Evolutionary conservation across 768 basidiomycete genomes (phyloP), one percentile per base, ranked within the genome.

Genomic region (Ramaria rubella): DNA sequence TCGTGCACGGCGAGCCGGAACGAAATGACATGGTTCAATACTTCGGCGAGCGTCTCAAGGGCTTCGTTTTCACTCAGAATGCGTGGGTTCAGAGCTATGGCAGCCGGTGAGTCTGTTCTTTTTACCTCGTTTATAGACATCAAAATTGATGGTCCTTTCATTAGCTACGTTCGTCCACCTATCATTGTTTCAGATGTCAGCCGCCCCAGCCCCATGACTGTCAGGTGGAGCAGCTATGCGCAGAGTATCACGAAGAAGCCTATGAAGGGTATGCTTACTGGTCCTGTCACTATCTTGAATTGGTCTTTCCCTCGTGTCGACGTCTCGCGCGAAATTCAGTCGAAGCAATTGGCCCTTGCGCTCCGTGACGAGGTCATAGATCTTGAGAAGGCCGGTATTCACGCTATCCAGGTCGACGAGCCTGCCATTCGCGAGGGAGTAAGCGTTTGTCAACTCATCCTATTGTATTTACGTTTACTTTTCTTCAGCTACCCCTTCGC

Each of bases 231-330:
- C 60, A 82, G 83, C 66, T 98, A 95, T 72, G 96, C 96, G 54
- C 96, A 98, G 78, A 93, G 89, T 69, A 68, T 97, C 67, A 90
- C 94, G 64, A 75, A 81, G 69, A 86, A 83, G 72, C 96, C 94
- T 65, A 94, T 99, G 92, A 99, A 99, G 86, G 95, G 95, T 64
- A 97, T 98, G 96, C 80, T 98, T 56, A 94, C 95, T 56, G 95
- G 95, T 61, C 94, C 94, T 19, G 94, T 97, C 71, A 94, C 93
- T 60, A 96, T 99, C 75, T 84, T 98, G 74, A 98, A 98, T 82
- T 99, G 96, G 96, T 98, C 96, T 31, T 99, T 99, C 94, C 96
- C 96, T 68, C 95, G 96, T 72, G 92, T 92, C 63, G 96, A 99
- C 70, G 88, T 98, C 63, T 83, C 88, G 54, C 90, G 91, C 69